These are phyloP conservation scores for Aspergillus sojae DNA, from an alignment of 2,329 filamentous ascomycete genomes.

Conservation along the genomic window DNA sequence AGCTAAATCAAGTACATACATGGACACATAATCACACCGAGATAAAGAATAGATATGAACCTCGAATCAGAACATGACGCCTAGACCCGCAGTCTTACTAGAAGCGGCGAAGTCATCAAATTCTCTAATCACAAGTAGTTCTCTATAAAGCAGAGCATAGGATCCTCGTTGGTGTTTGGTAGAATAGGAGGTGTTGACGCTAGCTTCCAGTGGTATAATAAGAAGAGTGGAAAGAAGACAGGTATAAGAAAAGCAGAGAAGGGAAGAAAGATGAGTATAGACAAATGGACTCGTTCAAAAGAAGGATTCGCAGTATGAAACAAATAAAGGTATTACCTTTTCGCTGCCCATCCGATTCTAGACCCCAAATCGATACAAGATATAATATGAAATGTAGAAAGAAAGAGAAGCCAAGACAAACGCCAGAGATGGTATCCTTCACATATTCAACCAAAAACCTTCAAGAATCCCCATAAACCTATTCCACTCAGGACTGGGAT, in stretches of 20 bases:
- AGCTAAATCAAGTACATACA: background rate
- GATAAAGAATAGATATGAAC: background rate
- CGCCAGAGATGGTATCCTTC: background rate
- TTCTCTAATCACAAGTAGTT: background rate
- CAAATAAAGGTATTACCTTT: background rate
- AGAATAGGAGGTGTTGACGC: background rate
- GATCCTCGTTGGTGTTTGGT: background rate
- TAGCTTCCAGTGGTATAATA: background rate
- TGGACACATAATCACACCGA: background rate
- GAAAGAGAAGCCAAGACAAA: slow-evolving; percentile 4
- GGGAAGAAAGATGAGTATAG: background rate
- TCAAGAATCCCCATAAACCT: slow-evolving; percentile 89
- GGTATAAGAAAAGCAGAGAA: background rate
- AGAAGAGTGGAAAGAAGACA: background rate
- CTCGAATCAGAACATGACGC: background rate
- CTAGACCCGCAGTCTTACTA: background rate
- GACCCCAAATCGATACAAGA: background rate
- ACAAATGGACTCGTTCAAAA: background rate
- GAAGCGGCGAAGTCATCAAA: background rate
- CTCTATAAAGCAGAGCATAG: background rate
- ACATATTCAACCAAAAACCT: slow-evolving; percentile 67
- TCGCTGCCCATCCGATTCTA: background rate
- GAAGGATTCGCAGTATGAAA: background rate
- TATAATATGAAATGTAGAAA: background rate
- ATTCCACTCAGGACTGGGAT: slow-evolving; percentile 89